These are phyloP conservation scores for Spathaspora girioi DNA, from an alignment of 805 yeast genomes.

Conservation along the genomic window DNA sequence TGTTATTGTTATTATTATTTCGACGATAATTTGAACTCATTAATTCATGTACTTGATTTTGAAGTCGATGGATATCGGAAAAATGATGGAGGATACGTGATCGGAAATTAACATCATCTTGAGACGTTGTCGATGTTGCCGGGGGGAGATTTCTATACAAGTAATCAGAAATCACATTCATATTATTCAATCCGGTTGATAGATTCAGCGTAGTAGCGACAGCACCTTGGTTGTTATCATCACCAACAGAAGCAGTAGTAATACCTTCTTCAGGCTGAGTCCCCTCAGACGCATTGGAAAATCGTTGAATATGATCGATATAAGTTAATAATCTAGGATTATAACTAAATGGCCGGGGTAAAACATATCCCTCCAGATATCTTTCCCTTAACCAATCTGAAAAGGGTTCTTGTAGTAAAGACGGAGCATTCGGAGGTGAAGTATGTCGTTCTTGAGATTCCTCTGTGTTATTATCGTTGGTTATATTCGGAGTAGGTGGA, in stretches of 20 bases:
- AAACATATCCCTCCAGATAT: too few species aligned
- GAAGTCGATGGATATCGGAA: constrained; percentile 6
- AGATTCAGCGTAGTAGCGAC: neutral
- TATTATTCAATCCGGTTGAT: constrained; percentile 1
- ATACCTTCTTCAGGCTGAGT: neutral
- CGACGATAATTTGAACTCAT: constrained; percentile 2
- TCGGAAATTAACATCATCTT: constrained; percentile 3
- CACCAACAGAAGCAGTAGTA: neutral
- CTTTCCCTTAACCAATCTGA: too few species aligned
- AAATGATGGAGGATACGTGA: constrained; percentile 8
- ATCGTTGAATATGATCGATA: constrained; percentile 2
- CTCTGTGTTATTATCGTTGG: neutral
- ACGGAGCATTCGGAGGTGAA: too few species aligned
- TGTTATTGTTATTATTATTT: neutral
- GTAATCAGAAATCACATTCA: constrained; percentile 5
- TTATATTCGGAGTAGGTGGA: constrained; percentile 2
- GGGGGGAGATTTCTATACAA: constrained; percentile 4
- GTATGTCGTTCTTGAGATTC: neutral
- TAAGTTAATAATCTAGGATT: neutral
- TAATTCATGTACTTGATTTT: constrained; percentile 5
- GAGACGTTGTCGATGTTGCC: neutral
- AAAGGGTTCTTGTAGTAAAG: too few species aligned
- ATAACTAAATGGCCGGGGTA: too few species aligned
- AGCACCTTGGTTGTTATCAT: neutral
- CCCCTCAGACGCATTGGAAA: constrained; percentile 3